Conservation (phyloP, 768 basidiomycete genomes). For the Hebeloma cylindrosporum region DNA sequence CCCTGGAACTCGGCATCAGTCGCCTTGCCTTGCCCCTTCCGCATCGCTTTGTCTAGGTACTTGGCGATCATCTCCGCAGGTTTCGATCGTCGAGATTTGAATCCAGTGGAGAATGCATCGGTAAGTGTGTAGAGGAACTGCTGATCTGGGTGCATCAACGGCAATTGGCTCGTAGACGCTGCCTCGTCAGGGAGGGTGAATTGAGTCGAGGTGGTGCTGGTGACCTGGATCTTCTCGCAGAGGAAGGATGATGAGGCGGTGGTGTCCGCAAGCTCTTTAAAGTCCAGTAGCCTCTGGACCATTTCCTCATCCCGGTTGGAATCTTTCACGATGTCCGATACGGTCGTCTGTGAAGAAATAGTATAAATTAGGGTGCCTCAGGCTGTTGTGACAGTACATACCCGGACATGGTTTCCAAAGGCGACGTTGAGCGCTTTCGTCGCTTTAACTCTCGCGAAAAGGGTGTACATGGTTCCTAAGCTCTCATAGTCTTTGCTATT, state of each 20-base stretch:
- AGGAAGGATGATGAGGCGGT: constrained; percentile 54
- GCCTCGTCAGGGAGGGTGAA: constrained; percentile 6
- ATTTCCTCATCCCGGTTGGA: constrained; percentile 66
- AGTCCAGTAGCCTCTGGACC: constrained; percentile 69
- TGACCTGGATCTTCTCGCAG: constrained; percentile 31
- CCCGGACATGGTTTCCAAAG: constrained; percentile 65
- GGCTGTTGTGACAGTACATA: constrained; percentile 24
- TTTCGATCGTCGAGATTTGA: constrained; percentile 74
- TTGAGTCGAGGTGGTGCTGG: constrained; percentile 15
- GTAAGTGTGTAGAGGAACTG: constrained; percentile 66
- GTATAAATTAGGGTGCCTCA: not conserved
- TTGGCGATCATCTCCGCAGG: constrained; percentile 95
- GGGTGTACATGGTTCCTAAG: constrained; percentile 47
- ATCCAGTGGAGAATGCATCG: constrained; percentile 73
- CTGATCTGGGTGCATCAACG: constrained; percentile 42
- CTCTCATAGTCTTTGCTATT: constrained; percentile 39
- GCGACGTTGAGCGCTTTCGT: constrained; percentile 54
- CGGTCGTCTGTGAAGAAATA: constrained; percentile 43
- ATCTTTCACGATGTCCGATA: constrained; percentile 68
- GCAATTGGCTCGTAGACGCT: constrained; percentile 32
- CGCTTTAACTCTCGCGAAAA: constrained; percentile 60
- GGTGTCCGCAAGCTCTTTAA: constrained; percentile 59
- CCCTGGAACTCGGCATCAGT: constrained; percentile 63
- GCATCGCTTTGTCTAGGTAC: constrained; percentile 83
- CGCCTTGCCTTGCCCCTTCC: constrained; percentile 75